phyloP scores from a whole-genome alignment of 2,329 filamentous ascomycete species.

The Penicillium sp. region DNA sequence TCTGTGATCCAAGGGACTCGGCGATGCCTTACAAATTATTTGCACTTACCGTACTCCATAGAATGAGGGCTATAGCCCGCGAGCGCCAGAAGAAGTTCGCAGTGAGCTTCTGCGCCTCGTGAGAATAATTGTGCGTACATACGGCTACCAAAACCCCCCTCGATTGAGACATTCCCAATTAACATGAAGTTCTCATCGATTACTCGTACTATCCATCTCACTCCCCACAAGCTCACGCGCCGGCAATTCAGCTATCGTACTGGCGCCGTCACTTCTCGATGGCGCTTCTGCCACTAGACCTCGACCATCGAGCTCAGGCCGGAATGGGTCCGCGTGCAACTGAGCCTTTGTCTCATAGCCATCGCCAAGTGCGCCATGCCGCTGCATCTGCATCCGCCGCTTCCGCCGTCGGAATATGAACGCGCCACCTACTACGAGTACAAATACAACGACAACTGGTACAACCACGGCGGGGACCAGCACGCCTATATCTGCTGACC shows the following conservation, averaged over 20 bases:
- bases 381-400: background rate
- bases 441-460: background rate
- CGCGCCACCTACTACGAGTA: background rate
- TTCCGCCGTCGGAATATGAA: background rate
- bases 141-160: no score
- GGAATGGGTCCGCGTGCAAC: background rate
- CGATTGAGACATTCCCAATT: no score
- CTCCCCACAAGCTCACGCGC: slow-evolving; percentile 4
- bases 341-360: background rate
- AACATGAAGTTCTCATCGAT: no score
- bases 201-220: background rate
- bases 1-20: no score
- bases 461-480: background rate
- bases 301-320: background rate
- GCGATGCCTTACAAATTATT: no score
- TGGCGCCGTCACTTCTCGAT: background rate
- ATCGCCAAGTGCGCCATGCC: background rate
- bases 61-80: no score
- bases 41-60: no score
- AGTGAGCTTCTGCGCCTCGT: no score
- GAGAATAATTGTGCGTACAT: no score
- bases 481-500: background rate
- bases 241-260: background rate
- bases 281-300: no score
- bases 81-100: no score